Evolutionary conservation across 2,329 filamentous ascomycete species (phyloP).

Genomic region (Blastomyces gilchristii): DNA sequence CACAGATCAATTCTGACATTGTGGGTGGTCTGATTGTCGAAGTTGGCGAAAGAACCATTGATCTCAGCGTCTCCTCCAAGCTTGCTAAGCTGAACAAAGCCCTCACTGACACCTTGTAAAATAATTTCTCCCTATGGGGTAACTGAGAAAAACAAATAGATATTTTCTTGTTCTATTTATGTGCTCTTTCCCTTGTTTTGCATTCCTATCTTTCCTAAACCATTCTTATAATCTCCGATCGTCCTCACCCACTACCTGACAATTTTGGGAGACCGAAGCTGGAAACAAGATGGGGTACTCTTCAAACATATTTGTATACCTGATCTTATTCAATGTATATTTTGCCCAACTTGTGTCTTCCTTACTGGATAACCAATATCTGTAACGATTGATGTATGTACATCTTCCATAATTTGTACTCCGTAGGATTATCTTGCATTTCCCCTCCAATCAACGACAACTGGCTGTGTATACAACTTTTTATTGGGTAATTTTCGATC

Average conservation of each 20-base stretch:
- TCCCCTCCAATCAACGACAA: background rate
- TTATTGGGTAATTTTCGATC: background rate
- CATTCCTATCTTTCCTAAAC: background rate
- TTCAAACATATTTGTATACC: background rate
- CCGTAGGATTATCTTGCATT: background rate
- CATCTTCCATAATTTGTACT: background rate
- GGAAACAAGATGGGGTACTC: background rate
- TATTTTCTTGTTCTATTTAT: background rate
- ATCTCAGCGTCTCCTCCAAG: slow-evolving; percentile 89
- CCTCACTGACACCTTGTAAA: slow-evolving; percentile 93
- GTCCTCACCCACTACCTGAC: background rate
- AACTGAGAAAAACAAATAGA: slow-evolving; percentile 6
- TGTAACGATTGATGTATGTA: background rate
- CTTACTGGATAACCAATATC: background rate
- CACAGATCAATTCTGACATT: slow-evolving; percentile 84
- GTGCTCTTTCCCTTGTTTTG: background rate
- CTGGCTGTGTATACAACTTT: background rate
- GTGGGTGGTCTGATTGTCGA: slow-evolving; percentile 89
- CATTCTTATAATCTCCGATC: background rate
- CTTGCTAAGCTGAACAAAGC: slow-evolving; percentile 99
- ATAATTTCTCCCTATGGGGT: background rate
- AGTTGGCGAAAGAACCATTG: slow-evolving; percentile 94
- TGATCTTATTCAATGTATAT: background rate
- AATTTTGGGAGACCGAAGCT: background rate
- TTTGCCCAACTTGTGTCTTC: background rate